Evolutionary conservation across 2,329 filamentous ascomycete genomes (phyloP), one percentile per base, ranked within the genome.

Genomic region (Beauveria sp.): DNA sequence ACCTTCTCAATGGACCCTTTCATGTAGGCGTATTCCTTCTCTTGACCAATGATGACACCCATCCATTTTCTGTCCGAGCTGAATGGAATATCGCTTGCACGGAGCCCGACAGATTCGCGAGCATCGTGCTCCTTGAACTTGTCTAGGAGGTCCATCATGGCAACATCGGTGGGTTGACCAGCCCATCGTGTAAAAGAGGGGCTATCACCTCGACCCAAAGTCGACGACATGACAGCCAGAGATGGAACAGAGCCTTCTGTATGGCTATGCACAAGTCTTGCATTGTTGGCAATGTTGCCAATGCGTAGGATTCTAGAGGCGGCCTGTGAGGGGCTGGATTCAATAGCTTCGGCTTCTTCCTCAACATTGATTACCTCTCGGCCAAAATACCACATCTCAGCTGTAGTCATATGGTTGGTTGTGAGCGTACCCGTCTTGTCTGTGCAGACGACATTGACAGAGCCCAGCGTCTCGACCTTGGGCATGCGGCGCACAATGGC

Each of bases 1-100:
- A 99, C 84, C 72, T 88, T 89, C 74, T 99, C 95, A 46, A 98
- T 81, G 40, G 95, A 91, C 38, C 95, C 96, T 73, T 99, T 99
- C 78, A 98, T 90, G 73, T 98, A 99, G 0, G 91, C 93, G 66
- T 91, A 87, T 69, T 96, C 90, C 64, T 87, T 86, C 43, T 89
- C 87, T 60, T 79, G 81, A 49, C 86, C 86, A 67, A 97, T 90
- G 2, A 92, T 89, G 31, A 97, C 93, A 40, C 96, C 96, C 96
- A 99, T 99, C 93, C 93, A 99, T 75, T 99, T 99, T 62, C 93
- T 85, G 72, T 96, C 92, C 1, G 95, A 99, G 72, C 93, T 98
- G 75, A 99, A 99, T 0, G 95, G 93, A 0, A 91, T 93, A 73
- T 99, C 95, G 49, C 87, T 86, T 38, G 89, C 84, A 54, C 93